A percentile compares a stretch with the other conserved stretches of the same genome.
These are phyloP conservation scores for Trichophyton schoenleinii DNA, from an alignment of 2,329 filamentous ascomycete species.

Conservation along the genomic window DNA sequence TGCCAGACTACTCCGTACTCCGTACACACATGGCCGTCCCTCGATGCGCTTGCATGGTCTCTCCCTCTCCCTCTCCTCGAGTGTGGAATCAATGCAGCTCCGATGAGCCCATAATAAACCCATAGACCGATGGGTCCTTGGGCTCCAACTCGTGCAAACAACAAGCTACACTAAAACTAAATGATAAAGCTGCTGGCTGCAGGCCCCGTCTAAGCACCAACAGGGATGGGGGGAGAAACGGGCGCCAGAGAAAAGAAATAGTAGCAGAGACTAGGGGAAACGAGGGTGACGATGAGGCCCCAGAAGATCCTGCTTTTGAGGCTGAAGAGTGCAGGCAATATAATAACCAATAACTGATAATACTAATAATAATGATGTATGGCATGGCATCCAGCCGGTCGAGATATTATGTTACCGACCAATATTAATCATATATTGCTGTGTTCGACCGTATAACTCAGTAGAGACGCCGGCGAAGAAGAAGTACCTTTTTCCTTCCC, in stretches of 20 bases:
- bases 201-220: not conserved
- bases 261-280: not conserved
- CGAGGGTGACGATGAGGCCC: not conserved
- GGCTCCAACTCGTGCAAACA: too few relatives aligned
- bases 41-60: not conserved
- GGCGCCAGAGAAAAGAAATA: not conserved
- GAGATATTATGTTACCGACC: too few relatives aligned
- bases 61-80: not conserved
- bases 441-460: not conserved
- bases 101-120: too few relatives aligned
- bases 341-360: not conserved
- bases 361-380: too few relatives aligned
- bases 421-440: too few relatives aligned
- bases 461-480: not conserved
- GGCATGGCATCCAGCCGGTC: too few relatives aligned
- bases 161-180: too few relatives aligned
- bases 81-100: not conserved
- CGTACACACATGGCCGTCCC: too few relatives aligned
- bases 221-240: not conserved
- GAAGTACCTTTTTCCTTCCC: too few relatives aligned
- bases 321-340: not conserved
- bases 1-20: too few relatives aligned
- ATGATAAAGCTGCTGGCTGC: not conserved
- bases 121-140: too few relatives aligned
- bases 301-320: not conserved